A percentile compares a stretch with the other conserved stretches of the same genome.
Conservation (phyloP, 148 eudicot genomes). For the Euryodendron excelsum region DNA sequence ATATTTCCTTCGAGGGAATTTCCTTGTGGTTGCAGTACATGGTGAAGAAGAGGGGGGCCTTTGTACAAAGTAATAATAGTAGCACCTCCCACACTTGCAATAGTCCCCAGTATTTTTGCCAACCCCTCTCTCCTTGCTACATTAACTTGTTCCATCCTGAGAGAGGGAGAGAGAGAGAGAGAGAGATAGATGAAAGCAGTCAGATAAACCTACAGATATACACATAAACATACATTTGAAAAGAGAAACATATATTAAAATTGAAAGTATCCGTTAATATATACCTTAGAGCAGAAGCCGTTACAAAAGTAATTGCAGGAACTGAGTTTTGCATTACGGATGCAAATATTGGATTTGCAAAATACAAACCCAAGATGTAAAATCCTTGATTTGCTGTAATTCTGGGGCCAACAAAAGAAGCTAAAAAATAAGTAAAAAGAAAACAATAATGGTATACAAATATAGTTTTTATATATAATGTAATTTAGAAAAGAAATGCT, state of each 20-base stretch:
- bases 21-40: slow-evolving; percentile 19
- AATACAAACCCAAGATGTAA: slow-evolving; percentile 67
- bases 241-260: no score
- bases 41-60: slow-evolving; percentile 54
- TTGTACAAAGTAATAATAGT: slow-evolving; percentile 70
- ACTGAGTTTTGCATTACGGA: slow-evolving; percentile 88
- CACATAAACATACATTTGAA: no score
- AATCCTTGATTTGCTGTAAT: slow-evolving; percentile 88
- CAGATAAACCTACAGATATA: not conserved
- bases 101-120: slow-evolving; percentile 71
- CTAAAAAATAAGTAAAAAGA: no score
- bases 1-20: slow-evolving; percentile 5
- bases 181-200: no score
- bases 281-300: slow-evolving; percentile 62
- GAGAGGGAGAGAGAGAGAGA: slow-evolving; percentile 1
- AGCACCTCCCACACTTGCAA: slow-evolving; percentile 84
- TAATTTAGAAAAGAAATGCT: no score
- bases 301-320: slow-evolving; percentile 75
- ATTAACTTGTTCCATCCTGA: slow-evolving; percentile 60
- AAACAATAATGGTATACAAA: no score
- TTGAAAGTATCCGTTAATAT: no score
- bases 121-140: slow-evolving; percentile 57
- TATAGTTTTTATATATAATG: no score
- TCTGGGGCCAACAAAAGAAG: slow-evolving; percentile 27
- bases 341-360: slow-evolving; percentile 76